phyloP scores from a whole-genome alignment of 352 stramenopile genomes.

The Phytopythium chamaehyphon region DNA sequence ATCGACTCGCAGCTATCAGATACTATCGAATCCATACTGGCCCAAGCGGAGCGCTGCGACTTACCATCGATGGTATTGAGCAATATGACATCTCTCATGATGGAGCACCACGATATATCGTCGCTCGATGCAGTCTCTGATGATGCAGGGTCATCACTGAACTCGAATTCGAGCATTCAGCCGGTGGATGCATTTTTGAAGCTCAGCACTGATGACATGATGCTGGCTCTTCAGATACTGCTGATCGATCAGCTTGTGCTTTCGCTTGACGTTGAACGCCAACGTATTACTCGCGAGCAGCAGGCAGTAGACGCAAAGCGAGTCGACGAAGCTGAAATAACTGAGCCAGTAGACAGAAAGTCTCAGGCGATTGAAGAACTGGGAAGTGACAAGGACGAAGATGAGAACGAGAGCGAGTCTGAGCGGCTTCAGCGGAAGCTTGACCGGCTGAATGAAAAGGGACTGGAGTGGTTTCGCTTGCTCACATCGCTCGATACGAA shows the following conservation, averaged over 20 bases:
- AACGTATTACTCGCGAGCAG: conserved; percentile 35
- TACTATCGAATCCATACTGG: conserved; percentile 57
- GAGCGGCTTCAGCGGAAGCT: conserved; percentile 20
- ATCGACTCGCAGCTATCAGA: conserved; percentile 68
- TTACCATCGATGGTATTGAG: conserved; percentile 64
- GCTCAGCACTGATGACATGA: conserved; percentile 58
- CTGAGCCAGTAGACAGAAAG: conserved; percentile 18
- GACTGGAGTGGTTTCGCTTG: conserved; percentile 78
- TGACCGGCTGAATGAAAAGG: conserved; percentile 63
- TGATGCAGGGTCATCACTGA: background rate
- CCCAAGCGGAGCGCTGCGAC: conserved; percentile 65
- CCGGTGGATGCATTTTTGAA: conserved; percentile 58
- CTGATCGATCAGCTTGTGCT: conserved; percentile 78
- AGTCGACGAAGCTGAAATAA: background rate
- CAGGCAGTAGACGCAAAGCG: conserved; percentile 11
- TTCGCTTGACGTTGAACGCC: conserved; percentile 46
- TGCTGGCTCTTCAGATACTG: conserved; percentile 78
- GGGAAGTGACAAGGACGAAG: background rate
- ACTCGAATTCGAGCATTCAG: conserved; percentile 8
- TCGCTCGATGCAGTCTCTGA: background rate
- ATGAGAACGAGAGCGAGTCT: conserved; percentile 4
- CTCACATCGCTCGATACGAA: conserved; percentile 81
- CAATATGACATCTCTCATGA: conserved; percentile 40
- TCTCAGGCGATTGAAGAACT: background rate
- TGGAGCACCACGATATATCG: conserved; percentile 22